Evolutionary conservation across 202 grass and related monocot species (phyloP).

Genomic region (Saccharum hybrid): DNA sequence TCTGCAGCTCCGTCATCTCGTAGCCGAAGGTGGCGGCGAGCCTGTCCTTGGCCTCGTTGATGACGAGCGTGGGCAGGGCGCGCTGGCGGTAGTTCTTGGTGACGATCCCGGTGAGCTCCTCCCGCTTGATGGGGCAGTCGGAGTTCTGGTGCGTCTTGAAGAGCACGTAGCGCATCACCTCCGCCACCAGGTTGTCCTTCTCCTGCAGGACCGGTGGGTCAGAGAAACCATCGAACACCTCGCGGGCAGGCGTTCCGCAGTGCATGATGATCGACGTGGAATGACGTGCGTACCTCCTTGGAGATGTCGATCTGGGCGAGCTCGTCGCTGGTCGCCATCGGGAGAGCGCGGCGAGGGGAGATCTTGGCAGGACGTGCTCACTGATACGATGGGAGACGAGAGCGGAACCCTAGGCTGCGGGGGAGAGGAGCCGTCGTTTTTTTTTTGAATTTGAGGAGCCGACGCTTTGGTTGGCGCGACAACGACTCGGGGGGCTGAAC

Average conservation of each 20-base stretch:
- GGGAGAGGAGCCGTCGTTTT: too few species aligned
- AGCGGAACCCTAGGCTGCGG: too few species aligned
- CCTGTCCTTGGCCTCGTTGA: slow-evolving; percentile 78
- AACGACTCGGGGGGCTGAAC: too few species aligned
- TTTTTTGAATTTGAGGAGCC: too few species aligned
- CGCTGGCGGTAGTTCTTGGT: slow-evolving; percentile 91
- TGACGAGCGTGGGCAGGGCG: slow-evolving; percentile 65
- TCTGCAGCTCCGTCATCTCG: slow-evolving; percentile 86
- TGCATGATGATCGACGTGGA: neutral
- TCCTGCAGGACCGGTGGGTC: slow-evolving; percentile 55
- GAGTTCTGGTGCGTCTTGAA: slow-evolving; percentile 79
- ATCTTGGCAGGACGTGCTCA: too few species aligned
- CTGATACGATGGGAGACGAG: too few species aligned
- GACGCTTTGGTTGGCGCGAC: too few species aligned
- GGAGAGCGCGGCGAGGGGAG: too few species aligned
- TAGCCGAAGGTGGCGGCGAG: slow-evolving; percentile 76
- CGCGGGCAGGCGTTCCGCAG: neutral
- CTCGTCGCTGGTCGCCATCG: too few species aligned
- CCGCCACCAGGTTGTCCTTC: slow-evolving; percentile 86
- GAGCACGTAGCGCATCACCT: slow-evolving; percentile 81
- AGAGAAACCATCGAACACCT: slow-evolving; percentile 42
- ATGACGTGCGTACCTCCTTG: slow-evolving; percentile 52
- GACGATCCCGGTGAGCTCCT: slow-evolving; percentile 79
- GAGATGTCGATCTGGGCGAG: too few species aligned
- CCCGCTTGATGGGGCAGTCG: slow-evolving; percentile 84